Evolutionary conservation across 2,329 filamentous ascomycete species (phyloP), one percentile per base, ranked within the genome.

Genomic region (Xenoacremonium recifei): DNA sequence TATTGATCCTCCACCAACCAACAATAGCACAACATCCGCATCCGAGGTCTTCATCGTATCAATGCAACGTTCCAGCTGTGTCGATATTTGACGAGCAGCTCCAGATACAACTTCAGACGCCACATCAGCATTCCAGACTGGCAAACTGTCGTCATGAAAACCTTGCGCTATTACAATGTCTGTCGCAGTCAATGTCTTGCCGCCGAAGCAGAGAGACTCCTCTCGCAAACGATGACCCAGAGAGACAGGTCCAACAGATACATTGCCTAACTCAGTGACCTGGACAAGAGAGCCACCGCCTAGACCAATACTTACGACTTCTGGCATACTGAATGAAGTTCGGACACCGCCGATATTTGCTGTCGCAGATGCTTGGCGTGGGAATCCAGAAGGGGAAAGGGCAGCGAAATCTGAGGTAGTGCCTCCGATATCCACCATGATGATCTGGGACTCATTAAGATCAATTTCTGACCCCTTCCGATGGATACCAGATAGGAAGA

Each of bases 341-440:
- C 36, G 21, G n/a, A 38, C 25, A 11, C 36, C 36, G 11, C 23
- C 36, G 4, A 38, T 21, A 6, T 37, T 23, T 13, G 17, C 35
- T 6, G 18, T 23, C 20, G n/a, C 35, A 6, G 18, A n/a, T n/a
- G 35, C 10, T n/a, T 21, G 35, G 12, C 35, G 35, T n/a, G 35
- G 35, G 15, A 37, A 25, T 16, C 21, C 35, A 15, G 35, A 37
- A n/a, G 35, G 20, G 12, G 32, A 37, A 37, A 37, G 35, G 13
- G 35, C 35, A 25, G 18, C 18, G 13, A 37, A 17, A 17, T 85
- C 81, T 0, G 79, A 76, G 0, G 80, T 84, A 0, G 82, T 85
- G 3, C 81, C 80, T 2, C 81, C 81, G 37, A 85, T 76, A 52
- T 85, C 81, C 3, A 83, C 75, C 23, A 27, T 27, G 23, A 16